Percentiles rank a stretch among this genome's conserved stretches.
Evolutionary conservation across 202 grass and related monocot genomes (phyloP).

Genomic region (Dendrocalamus latiflorus): DNA sequence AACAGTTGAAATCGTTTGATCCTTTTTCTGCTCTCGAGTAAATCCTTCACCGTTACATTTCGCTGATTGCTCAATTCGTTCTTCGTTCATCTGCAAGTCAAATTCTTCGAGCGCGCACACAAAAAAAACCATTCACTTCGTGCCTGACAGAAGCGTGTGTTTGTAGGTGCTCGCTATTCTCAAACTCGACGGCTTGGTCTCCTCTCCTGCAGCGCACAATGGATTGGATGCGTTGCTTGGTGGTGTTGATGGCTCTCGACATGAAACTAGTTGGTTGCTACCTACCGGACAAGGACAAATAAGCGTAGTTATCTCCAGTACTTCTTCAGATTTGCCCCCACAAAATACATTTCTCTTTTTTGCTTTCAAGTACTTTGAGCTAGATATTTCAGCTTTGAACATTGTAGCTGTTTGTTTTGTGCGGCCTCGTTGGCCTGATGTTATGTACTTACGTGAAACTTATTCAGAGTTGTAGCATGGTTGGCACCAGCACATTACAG

Average conservation of each 20-base stretch:
- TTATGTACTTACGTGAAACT: neutral
- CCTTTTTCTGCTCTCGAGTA: no score
- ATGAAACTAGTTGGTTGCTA: neutral
- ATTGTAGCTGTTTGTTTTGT: neutral
- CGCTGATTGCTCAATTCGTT: neutral
- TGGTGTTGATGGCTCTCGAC: neutral
- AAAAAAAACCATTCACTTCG: neutral
- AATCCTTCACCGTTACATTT: no score
- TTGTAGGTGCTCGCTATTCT: slow-evolving; percentile 25
- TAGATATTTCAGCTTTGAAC: neutral
- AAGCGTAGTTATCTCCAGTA: neutral
- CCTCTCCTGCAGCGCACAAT: neutral
- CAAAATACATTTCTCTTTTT: neutral
- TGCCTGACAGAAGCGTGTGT: slow-evolving; percentile 23
- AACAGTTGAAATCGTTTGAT: no score
- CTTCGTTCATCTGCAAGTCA: neutral
- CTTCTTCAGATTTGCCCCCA: neutral
- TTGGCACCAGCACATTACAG: no score
- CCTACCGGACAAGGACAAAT: neutral
- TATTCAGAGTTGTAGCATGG: neutral
- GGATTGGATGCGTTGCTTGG: neutral
- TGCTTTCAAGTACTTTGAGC: neutral
- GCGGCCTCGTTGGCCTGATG: neutral
- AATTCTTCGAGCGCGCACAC: neutral
- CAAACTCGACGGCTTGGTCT: neutral